Evolutionary conservation across 805 yeast genomes (phyloP).

Genomic region (Ogataea haglerorum): DNA sequence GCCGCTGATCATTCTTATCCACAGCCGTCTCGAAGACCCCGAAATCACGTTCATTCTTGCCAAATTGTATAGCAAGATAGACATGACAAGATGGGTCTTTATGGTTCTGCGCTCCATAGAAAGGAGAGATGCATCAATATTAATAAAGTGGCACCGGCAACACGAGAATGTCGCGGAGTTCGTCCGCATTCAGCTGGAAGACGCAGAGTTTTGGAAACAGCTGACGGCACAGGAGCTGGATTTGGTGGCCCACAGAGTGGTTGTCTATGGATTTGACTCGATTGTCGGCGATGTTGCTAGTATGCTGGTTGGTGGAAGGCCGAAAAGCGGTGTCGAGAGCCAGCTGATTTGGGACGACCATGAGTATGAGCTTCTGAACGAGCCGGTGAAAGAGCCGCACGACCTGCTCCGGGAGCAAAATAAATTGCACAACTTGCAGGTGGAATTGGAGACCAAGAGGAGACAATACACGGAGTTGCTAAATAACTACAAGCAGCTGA

Average conservation of each 20-base stretch:
- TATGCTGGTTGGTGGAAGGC: constrained; percentile 5
- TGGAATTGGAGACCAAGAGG: constrained; percentile 17
- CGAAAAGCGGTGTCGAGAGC: neutral
- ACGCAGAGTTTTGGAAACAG: constrained; percentile 22
- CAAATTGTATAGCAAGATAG: constrained; percentile 15
- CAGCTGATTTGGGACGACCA: constrained; percentile 9
- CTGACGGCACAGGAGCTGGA: constrained; percentile 13
- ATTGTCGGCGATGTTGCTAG: constrained; percentile 20
- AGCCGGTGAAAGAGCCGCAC: constrained; percentile 4
- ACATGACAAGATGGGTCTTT: constrained; percentile 20
- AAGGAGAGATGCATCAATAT: constrained; percentile 9
- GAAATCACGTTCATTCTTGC: constrained; percentile 18
- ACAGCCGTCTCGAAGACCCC: constrained; percentile 11
- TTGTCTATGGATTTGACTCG: constrained; percentile 27
- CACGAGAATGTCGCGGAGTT: constrained; percentile 15
- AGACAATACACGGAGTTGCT: constrained; percentile 27
- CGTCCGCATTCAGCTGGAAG: constrained; percentile 9
- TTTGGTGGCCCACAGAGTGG: constrained; percentile 15
- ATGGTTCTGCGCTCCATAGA: constrained; percentile 25
- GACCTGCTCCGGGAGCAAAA: constrained; percentile 10
- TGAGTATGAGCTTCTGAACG: constrained; percentile 12
- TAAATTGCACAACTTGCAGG: constrained; percentile 12
- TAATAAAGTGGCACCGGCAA: constrained; percentile 14
- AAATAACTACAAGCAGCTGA: constrained; percentile 32
- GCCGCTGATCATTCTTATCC: constrained; percentile 2